Percentiles rank a stretch among this genome's conserved stretches.
Conservation (phyloP, 2,329 filamentous ascomycete species). For the Aspergillus vadensis region DNA sequence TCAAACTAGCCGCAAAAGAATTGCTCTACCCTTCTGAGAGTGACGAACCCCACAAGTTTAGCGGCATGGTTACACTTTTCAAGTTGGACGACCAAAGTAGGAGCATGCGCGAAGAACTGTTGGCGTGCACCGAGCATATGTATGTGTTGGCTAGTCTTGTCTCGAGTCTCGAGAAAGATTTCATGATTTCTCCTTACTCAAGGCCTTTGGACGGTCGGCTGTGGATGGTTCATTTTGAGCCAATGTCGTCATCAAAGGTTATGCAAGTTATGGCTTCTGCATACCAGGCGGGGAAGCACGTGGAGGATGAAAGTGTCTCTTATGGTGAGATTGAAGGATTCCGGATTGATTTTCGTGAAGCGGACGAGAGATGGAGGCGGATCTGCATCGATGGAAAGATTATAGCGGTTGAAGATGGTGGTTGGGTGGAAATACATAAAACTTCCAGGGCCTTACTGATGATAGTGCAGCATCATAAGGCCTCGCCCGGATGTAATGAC, state of each 20-base stretch:
- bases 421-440: conserved; percentile 66
- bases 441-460: conserved; percentile 27
- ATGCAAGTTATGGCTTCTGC: conserved; percentile 75
- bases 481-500: conserved; percentile 11
- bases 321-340: conserved; percentile 73
- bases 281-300: conserved; percentile 60
- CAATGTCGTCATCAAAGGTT: conserved; percentile 63
- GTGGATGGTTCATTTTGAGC: conserved; percentile 73
- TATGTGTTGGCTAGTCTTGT: conserved; percentile 79
- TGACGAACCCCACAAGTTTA: conserved; percentile 58
- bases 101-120: conserved; percentile 27
- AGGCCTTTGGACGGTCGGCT: conserved; percentile 70
- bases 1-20: conserved; percentile 79
- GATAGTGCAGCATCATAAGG: conserved; percentile 7
- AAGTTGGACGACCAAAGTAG: conserved; percentile 26
- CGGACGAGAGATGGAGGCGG: conserved; percentile 69
- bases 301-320: conserved; percentile 58
- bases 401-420: conserved; percentile 68
- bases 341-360: conserved; percentile 66
- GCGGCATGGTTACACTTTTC: conserved; percentile 53
- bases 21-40: conserved; percentile 64
- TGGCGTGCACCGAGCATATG: conserved; percentile 59
- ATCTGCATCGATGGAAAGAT: conserved; percentile 93
- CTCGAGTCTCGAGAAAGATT: conserved; percentile 77
- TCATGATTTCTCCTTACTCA: conserved; percentile 76